Percentiles rank a stretch among this genome's conserved stretches.
phyloP scores from a whole-genome alignment of 306 rosid genomes.

The Casuarina equisetifolia region DNA sequence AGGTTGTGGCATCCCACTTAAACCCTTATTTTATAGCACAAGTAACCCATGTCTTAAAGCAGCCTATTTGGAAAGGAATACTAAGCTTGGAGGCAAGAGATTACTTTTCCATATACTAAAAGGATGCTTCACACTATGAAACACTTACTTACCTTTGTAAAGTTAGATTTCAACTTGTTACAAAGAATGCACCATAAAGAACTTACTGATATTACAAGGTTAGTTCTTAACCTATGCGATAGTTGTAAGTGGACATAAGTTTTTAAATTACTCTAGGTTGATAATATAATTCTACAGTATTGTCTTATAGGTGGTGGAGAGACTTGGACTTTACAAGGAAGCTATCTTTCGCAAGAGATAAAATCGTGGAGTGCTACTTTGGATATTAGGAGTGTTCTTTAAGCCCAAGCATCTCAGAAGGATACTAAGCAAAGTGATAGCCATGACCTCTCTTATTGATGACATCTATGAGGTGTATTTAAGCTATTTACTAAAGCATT shows the following conservation, averaged over 20 bases:
- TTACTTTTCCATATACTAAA: too few relatives aligned
- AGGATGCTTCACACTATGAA: not conserved
- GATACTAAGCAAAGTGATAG: too few relatives aligned
- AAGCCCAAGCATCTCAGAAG: conserved; percentile 33
- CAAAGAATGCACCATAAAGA: not conserved
- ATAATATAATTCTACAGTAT: not conserved
- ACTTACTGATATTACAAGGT: too few relatives aligned
- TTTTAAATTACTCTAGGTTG: too few relatives aligned
- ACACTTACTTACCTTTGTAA: conserved; percentile 15
- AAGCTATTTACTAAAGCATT: conserved; percentile 38
- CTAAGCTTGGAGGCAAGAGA: too few relatives aligned
- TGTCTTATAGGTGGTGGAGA: conserved; percentile 44
- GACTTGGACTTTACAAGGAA: conserved; percentile 21
- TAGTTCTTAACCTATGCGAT: too few relatives aligned
- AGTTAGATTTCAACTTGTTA: conserved; percentile 13
- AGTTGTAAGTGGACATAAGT: too few relatives aligned
- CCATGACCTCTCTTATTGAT: conserved; percentile 26
- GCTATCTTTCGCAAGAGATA: conserved; percentile 39
- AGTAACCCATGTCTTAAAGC: not conserved
- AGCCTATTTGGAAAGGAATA: too few relatives aligned
- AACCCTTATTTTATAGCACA: not conserved
- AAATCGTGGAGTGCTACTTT: conserved; percentile 34
- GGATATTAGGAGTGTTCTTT: conserved; percentile 15
- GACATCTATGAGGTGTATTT: conserved; percentile 46
- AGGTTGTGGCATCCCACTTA: not conserved